These are phyloP conservation scores for Termitomyces sp. DNA, from an alignment of 1,284 basidiomycete species.

Conservation along the genomic window DNA sequence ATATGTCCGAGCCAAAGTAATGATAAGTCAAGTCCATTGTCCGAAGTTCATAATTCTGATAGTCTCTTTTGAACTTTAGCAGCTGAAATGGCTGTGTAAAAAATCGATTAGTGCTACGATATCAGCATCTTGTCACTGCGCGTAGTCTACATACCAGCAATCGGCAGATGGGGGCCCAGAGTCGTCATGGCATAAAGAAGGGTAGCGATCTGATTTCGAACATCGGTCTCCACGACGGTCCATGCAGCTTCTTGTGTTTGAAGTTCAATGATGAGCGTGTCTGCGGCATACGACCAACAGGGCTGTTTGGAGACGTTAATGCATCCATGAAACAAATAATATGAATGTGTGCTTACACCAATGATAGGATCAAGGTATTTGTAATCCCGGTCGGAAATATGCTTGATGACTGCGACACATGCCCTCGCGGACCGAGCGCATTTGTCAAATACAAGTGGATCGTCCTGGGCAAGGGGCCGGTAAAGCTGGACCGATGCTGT, in stretches of 20 bases:
- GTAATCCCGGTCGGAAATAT: constrained; percentile 58
- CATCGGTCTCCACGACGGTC: constrained; percentile 48
- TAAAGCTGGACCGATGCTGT: constrained; percentile 65
- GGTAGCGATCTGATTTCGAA: constrained; percentile 55
- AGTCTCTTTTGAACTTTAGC: constrained; percentile 33
- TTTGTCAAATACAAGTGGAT: constrained; percentile 58
- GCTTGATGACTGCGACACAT: constrained; percentile 53
- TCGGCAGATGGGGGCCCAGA: constrained; percentile 52
- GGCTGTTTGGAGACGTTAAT: constrained; percentile 34
- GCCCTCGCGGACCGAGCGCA: constrained; percentile 56
- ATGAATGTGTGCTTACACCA: constrained; percentile 43
- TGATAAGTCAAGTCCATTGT: neutral
- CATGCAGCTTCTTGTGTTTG: constrained; percentile 52
- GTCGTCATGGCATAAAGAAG: constrained; percentile 61
- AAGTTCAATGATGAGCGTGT: constrained; percentile 60
- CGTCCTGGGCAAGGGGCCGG: constrained; percentile 54
- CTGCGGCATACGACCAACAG: constrained; percentile 65
- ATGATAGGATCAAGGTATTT: constrained; percentile 69
- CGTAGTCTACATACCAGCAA: constrained; percentile 42
- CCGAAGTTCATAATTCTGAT: constrained; percentile 29
- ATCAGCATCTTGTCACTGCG: neutral
- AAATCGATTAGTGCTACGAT: constrained; percentile 1
- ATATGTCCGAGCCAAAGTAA: constrained; percentile 6
- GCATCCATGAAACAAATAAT: constrained; percentile 2
- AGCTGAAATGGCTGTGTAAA: constrained; percentile 22